Evolutionary conservation across 2,329 filamentous ascomycete genomes (phyloP).

Genomic region (Aspergillus aculeatinus): DNA sequence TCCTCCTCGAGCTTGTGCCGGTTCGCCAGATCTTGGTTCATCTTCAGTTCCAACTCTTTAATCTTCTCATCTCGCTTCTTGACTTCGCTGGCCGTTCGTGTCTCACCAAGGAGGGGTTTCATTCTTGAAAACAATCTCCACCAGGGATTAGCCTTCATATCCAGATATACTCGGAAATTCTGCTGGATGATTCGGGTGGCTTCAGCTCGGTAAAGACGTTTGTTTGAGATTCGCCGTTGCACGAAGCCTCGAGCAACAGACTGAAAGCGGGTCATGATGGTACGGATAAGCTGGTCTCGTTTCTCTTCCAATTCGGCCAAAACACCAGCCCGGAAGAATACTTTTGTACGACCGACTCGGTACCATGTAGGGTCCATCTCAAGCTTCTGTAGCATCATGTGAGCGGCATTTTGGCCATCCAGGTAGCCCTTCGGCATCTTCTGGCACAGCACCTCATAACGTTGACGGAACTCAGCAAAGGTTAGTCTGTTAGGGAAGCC

Average conservation of each 20-base stretch:
- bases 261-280: constrained; percentile 93
- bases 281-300: constrained; percentile 84
- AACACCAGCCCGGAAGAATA: constrained; percentile 96
- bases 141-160: constrained; percentile 91
- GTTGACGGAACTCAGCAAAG: constrained; percentile 90
- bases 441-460: constrained; percentile 90
- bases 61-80: constrained; percentile 96
- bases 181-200: constrained; percentile 91
- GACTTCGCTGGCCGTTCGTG: constrained; percentile 86
- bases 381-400: constrained; percentile 85
- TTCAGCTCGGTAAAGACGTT: constrained; percentile 89
- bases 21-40: constrained; percentile 71
- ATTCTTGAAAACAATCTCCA: constrained; percentile 94
- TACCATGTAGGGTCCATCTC: constrained; percentile 82
- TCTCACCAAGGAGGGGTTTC: constrained; percentile 90
- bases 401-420: constrained; percentile 82
- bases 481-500: constrained; percentile 92
- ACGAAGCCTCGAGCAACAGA: constrained; percentile 87
- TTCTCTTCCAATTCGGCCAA: constrained; percentile 96
- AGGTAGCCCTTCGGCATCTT: constrained; percentile 87
- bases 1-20: constrained; percentile 87
- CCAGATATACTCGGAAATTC: constrained; percentile 89
- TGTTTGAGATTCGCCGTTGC: constrained; percentile 83
- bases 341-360: constrained; percentile 91
- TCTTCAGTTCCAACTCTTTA: constrained; percentile 77